These are phyloP conservation scores for Durotheca rogersii DNA, from an alignment of 495 filamentous ascomycete species.

Conservation along the genomic window DNA sequence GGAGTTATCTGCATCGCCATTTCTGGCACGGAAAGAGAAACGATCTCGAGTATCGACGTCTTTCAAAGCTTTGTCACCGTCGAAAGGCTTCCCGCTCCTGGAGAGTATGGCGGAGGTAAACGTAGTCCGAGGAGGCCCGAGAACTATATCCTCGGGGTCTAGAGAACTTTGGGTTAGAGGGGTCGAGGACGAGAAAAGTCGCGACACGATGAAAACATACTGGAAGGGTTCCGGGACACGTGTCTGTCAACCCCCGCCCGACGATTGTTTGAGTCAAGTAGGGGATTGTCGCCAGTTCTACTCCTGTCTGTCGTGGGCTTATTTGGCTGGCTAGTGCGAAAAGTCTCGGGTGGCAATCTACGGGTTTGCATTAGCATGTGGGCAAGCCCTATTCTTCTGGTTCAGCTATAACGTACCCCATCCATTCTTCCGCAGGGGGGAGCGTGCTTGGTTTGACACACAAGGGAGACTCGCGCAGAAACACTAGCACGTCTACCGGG, in stretches of 20 bases:
- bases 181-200: constrained; percentile 15
- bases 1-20: constrained; percentile 65
- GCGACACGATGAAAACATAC: constrained; percentile 28
- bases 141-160: constrained; percentile 79
- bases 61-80: constrained; percentile 51
- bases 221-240: constrained; percentile 59
- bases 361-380: constrained; percentile 19
- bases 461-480: constrained; percentile 78
- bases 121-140: constrained; percentile 81
- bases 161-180: constrained; percentile 16
- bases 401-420: constrained; percentile 69
- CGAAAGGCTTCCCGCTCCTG: constrained; percentile 55
- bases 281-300: constrained; percentile 42
- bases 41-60: constrained; percentile 58
- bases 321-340: constrained; percentile 40
- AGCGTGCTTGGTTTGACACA: constrained; percentile 77
- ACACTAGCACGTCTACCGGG: constrained; percentile 72
- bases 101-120: constrained; percentile 77
- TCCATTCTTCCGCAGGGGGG: constrained; percentile 94
- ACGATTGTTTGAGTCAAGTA: constrained; percentile 53
- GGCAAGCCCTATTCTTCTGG: background rate
- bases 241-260: constrained; percentile 63
- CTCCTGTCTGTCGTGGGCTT: constrained; percentile 45
- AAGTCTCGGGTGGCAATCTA: constrained; percentile 47
- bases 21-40: constrained; percentile 66